A percentile compares a stretch with the other conserved stretches of the same genome.
Conservation (phyloP, 2,329 filamentous ascomycete genomes). For the Penicillium expansum region DNA sequence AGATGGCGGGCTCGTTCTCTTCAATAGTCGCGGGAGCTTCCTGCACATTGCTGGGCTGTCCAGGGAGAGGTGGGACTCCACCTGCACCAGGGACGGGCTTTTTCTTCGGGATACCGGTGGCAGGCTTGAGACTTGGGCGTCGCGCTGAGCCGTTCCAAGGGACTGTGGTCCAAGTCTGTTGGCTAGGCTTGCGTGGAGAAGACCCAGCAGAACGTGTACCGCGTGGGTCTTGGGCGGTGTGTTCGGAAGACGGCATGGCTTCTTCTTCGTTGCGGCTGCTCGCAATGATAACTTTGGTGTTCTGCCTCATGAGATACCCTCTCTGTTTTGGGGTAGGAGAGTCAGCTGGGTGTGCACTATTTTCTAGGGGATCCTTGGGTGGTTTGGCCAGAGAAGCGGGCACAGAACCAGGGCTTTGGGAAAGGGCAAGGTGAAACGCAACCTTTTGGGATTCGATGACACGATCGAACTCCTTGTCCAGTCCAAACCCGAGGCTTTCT, state of each 20-base stretch:
- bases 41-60: conserved; percentile 76
- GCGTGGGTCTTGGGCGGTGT: conserved; percentile 32
- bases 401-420: conserved; percentile 27
- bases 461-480: conserved; percentile 90
- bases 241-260: conserved; percentile 28
- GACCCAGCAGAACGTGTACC: conserved; percentile 62
- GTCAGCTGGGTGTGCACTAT: conserved; percentile 59
- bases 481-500: conserved; percentile 73
- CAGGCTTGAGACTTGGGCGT: conserved; percentile 61
- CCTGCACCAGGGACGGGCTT: conserved; percentile 62
- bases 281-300: conserved; percentile 95
- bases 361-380: conserved; percentile 15
- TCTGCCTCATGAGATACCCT: conserved; percentile 97
- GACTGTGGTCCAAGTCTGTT: conserved; percentile 93
- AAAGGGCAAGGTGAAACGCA: conserved; percentile 53
- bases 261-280: conserved; percentile 67
- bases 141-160: conserved; percentile 87
- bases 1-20: conserved; percentile 65
- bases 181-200: conserved; percentile 74
- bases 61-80: conserved; percentile 77
- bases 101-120: conserved; percentile 60
- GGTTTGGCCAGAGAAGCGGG: conserved; percentile 12
- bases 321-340: conserved; percentile 68
- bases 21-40: conserved; percentile 61
- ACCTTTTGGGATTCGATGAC: conserved; percentile 98